Percentiles rank a stretch among this genome's conserved stretches.
phyloP scores from a whole-genome alignment of 495 filamentous ascomycete genomes.

The Barbatosphaeria neglecta region DNA sequence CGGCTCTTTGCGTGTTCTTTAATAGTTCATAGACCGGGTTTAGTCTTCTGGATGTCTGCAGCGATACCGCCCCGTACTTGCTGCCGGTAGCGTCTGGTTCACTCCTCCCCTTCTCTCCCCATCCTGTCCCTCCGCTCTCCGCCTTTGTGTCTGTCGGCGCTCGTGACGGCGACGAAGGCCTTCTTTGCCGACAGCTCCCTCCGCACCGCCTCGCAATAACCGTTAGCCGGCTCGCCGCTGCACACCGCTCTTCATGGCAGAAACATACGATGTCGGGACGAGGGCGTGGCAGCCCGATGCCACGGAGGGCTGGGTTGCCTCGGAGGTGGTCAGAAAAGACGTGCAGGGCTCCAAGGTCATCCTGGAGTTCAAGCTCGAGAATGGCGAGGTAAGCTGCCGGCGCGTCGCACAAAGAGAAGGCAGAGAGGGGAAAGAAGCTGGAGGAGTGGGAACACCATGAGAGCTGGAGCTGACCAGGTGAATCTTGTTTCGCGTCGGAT shows the following conservation, averaged over 20 bases:
- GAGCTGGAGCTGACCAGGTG: constrained; percentile 9
- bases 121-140: constrained; percentile 1
- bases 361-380: constrained; percentile 75
- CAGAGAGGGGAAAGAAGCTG: too few relatives aligned
- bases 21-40: not conserved
- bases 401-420: not conserved
- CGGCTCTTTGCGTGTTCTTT: not conserved
- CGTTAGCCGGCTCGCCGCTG: constrained; percentile 4
- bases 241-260: constrained; percentile 56
- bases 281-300: constrained; percentile 95
- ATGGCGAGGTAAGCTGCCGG: constrained; percentile 66
- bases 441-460: not conserved
- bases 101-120: constrained; percentile 4
- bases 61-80: constrained; percentile 1
- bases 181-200: constrained; percentile 8
- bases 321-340: constrained; percentile 81
- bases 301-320: constrained; percentile 93
- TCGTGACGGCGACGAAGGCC: too few relatives aligned
- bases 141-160: too few relatives aligned
- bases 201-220: constrained; percentile 5
- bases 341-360: constrained; percentile 75
- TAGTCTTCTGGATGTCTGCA: constrained; percentile 3
- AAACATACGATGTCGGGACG: constrained; percentile 94
- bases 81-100: constrained; percentile 4
- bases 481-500: constrained; percentile 6